Evolutionary conservation across 2,329 filamentous ascomycete species (phyloP).

Genomic region (Colletotrichum truncatum): DNA sequence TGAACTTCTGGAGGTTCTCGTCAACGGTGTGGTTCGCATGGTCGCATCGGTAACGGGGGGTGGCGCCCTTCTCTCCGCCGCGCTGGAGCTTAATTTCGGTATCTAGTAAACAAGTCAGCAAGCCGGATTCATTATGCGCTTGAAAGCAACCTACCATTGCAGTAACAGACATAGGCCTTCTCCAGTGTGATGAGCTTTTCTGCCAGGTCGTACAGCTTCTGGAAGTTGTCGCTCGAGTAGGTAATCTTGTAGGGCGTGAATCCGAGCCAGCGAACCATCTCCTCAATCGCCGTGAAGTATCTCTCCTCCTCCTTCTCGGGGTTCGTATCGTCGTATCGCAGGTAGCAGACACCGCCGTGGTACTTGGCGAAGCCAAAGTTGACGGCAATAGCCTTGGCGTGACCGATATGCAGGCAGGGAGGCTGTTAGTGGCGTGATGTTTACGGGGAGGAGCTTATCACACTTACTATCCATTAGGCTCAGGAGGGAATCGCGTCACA

Average conservation of each 20-base stretch:
- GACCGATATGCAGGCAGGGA: constrained; percentile 69
- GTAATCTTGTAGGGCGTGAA: constrained; percentile 69
- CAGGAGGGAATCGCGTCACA: constrained; percentile 80
- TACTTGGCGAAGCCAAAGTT: constrained; percentile 95
- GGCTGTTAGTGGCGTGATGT: not conserved
- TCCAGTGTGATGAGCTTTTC: constrained; percentile 82
- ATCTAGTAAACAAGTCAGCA: constrained; percentile 51
- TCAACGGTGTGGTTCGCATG: constrained; percentile 81
- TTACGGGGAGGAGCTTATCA: constrained; percentile 63
- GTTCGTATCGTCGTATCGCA: constrained; percentile 95
- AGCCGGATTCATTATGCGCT: no score
- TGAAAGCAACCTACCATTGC: constrained; percentile 58
- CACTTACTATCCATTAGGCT: constrained; percentile 82
- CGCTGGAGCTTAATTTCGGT: constrained; percentile 87
- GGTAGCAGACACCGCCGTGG: constrained; percentile 71
- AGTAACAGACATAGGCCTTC: constrained; percentile 87
- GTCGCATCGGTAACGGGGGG: constrained; percentile 79
- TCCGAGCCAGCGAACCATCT: constrained; percentile 87
- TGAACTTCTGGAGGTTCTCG: constrained; percentile 83
- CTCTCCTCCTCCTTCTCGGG: constrained; percentile 91
- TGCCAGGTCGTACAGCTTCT: constrained; percentile 86
- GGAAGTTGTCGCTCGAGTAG: constrained; percentile 90
- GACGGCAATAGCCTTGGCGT: constrained; percentile 93
- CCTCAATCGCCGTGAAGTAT: constrained; percentile 89
- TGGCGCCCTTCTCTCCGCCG: constrained; percentile 76